phyloP scores from a whole-genome alignment of 495 filamentous ascomycete species.

The Immersiella caudata region DNA sequence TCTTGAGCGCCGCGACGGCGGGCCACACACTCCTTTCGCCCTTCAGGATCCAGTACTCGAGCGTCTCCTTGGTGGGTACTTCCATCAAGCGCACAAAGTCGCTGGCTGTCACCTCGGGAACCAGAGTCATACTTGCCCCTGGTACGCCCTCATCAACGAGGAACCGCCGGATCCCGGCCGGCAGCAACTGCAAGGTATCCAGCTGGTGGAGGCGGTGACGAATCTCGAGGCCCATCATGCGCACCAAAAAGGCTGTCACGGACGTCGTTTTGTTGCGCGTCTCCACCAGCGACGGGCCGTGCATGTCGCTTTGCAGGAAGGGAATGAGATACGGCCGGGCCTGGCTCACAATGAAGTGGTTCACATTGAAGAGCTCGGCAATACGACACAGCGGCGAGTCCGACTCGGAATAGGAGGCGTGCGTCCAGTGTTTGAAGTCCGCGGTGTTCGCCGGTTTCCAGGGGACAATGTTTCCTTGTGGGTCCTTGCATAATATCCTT shows the following conservation, averaged over 20 bases:
- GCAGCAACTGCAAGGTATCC: conserved; percentile 74
- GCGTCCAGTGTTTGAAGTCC: conserved; percentile 69
- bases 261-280: conserved; percentile 60
- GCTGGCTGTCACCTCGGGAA: conserved; percentile 71
- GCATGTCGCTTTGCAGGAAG: conserved; percentile 79
- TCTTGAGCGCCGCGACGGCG: conserved; percentile 77
- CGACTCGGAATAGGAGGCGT: conserved; percentile 68
- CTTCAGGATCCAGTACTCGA: conserved; percentile 83
- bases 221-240: conserved; percentile 73
- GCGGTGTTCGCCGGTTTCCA: conserved; percentile 72
- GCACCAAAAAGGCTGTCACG: conserved; percentile 63
- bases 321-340: conserved; percentile 81
- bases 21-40: conserved; percentile 93
- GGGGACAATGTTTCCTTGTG: conserved; percentile 74
- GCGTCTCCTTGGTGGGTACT: conserved; percentile 70
- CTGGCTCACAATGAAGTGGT: conserved; percentile 82
- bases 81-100: conserved; percentile 81
- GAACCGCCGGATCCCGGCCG: conserved; percentile 69
- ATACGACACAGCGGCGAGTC: conserved; percentile 82
- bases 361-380: conserved; percentile 91
- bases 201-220: conserved; percentile 82
- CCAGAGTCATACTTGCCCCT: conserved; percentile 75
- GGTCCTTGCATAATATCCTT: conserved; percentile 80
- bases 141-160: conserved; percentile 88
- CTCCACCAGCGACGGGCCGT: conserved; percentile 66